These are phyloP conservation scores for Candida caryicola DNA, from an alignment of 805 yeast species.

Conservation along the genomic window DNA sequence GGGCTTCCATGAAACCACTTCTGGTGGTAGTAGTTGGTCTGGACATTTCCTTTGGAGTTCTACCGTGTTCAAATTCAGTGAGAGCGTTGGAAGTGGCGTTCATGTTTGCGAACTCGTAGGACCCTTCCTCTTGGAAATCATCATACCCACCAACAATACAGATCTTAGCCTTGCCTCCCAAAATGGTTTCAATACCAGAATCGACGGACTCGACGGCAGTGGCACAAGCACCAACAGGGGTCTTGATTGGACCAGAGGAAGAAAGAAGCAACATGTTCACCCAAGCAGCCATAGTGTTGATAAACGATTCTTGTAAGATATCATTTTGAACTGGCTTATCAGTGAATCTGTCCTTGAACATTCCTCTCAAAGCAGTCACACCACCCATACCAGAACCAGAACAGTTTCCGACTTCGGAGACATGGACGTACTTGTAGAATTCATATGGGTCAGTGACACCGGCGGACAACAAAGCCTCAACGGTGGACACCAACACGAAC, in stretches of 20 bases:
- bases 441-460: slow-evolving; percentile 99
- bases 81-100: slow-evolving; percentile 92
- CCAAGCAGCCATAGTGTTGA: slow-evolving; percentile 99
- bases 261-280: slow-evolving; percentile 96
- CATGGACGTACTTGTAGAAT: slow-evolving; percentile 96
- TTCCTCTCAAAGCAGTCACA: slow-evolving; percentile 92
- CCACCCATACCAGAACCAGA: slow-evolving; percentile 99
- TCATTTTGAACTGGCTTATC: slow-evolving; percentile 97
- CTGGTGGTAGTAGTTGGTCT: slow-evolving; percentile 97
- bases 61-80: slow-evolving; percentile 89
- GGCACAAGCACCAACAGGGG: slow-evolving; percentile 99
- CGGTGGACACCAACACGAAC: slow-evolving; percentile 89
- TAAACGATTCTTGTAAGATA: slow-evolving; percentile 95
- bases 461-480: slow-evolving; percentile 87
- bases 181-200: slow-evolving; percentile 89
- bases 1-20: slow-evolving; percentile 99
- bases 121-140: slow-evolving; percentile 99
- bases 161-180: slow-evolving; percentile 91
- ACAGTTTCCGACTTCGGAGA: slow-evolving; percentile 98
- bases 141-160: slow-evolving; percentile 99
- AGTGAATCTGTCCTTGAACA: slow-evolving; percentile 92
- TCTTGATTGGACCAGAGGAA: slow-evolving; percentile 97
- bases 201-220: slow-evolving; percentile 98
- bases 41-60: slow-evolving; percentile 98
- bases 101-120: slow-evolving; percentile 97